Base-by-base conservation (phyloP, 495 filamentous ascomycete genomes). In the Penicillium cataractarum region DNA sequence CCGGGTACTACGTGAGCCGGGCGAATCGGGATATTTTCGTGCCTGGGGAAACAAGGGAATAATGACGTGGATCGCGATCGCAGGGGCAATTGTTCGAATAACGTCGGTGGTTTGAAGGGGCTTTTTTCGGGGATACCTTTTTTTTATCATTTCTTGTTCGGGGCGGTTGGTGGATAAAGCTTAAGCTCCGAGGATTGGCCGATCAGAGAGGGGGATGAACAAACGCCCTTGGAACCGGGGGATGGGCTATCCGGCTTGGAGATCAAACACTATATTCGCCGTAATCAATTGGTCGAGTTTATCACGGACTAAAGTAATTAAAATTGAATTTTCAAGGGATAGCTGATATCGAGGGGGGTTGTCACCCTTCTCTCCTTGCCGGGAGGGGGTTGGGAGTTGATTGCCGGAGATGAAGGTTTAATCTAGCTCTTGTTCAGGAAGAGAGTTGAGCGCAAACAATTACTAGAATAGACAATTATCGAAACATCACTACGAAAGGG, bases 101-200 rank as follows among this genome's bases (percentile, higher is more conserved):
- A 26, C 15, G 27, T n/a, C 29, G 12, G 27, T 33, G 39, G 58
- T 19, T 54, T 46, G 42, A 46, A 35, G 22, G 55, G 33, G 12
- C 0, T 35, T 31, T 44, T 51, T 19, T 58, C 46, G 58, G 42
- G 24, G 46, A 29, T 31, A 26, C 27, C 57, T 64, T 57, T 29
- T 17, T 57, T 22, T 13, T 46, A n/a, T n/a, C n/a, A n/a, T n/a
- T 31, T 26, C 19, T 46, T 46, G 21, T 24, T 46, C 7, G 8
- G 29, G 39, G 35, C 21, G 51, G 42, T 21, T 29, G 7, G 37
- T 40, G 65, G 54, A 33, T 58, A 37, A 26, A 22, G 29, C 31
- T 21, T 33, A 15, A 15, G 21, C 29, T 22, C 60, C 66, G 63
- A 66, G 31, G 53, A 63, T 65, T 68, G 60, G 37, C 60, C 62